Evolutionary conservation across 352 stramenopile genomes (phyloP), one percentile per base, ranked within the genome.

Genomic region (Blastocystis sp.): DNA sequence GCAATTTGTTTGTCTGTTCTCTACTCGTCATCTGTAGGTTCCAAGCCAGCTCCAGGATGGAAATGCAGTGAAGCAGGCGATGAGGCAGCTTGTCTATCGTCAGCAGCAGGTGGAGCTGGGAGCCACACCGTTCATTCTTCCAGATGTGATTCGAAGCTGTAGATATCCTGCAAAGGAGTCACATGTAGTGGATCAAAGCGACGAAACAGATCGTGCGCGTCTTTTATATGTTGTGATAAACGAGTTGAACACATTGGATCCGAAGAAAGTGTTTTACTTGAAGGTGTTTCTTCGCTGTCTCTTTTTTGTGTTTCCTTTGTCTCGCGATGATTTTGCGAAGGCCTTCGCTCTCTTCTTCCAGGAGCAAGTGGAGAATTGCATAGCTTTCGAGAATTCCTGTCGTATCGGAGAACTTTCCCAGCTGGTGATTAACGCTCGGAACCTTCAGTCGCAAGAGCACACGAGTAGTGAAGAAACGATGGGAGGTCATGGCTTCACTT

Each of bases 201-300:
- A 45, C 37, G n/a, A 78, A 78, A 55, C 18, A 24, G 66, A 85
- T 9, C 73, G 73, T 16, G 26, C 8, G 24, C 16, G 59, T 20
- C 53, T 85, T 13, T 13, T 85, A 11, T 65, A 55, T 11, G 43
- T 45, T 3, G 30, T 85, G 11, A 85, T 85, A 24, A 13, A 43
- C 24, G 73, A 85, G 43, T 26, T 85, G 24, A 55, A 85, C 50
- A 69, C 47, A 3, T 11, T 53, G 11, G 53, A 85, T 43, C 26
- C 30, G 3, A 66, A 62, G 20, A 85, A 85, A 30, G 20, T 54
- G n/a, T 85, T 85, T 55, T 85, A 85, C 43, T 47, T 85, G 50
- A 85, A 64, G n/a, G 39, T 39, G 5, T 85, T 68, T 65, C 53
- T 85, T 26, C 50, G 73, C 73, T 85, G 73, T 85, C 56, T 85